These are phyloP conservation scores for Tuber microsphaerosporum DNA, from an alignment of 495 filamentous ascomycete genomes.

Conservation along the genomic window DNA sequence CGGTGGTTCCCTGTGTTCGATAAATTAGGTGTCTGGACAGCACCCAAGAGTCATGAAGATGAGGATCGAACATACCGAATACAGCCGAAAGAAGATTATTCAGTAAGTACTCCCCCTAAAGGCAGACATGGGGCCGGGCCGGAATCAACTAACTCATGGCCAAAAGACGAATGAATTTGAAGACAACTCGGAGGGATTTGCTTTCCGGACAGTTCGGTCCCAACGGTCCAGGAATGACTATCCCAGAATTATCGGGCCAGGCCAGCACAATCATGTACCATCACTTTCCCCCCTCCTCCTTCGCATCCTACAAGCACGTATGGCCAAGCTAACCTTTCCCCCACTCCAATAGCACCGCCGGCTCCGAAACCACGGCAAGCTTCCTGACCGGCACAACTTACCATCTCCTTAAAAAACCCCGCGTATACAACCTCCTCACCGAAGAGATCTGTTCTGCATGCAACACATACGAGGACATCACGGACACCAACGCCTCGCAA, in stretches of 20 bases:
- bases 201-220: constrained; percentile 30
- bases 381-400: constrained; percentile 50
- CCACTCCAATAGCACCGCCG: constrained; percentile 42
- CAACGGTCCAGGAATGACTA: constrained; percentile 40
- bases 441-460: constrained; percentile 52
- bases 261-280: constrained; percentile 42
- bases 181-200: constrained; percentile 42
- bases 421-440: constrained; percentile 43
- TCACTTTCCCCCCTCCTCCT: background rate
- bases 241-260: constrained; percentile 42
- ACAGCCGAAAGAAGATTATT: constrained; percentile 28
- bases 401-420: constrained; percentile 44
- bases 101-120: constrained; percentile 10
- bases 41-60: constrained; percentile 30
- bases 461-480: constrained; percentile 49
- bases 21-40: constrained; percentile 23
- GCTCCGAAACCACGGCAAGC: constrained; percentile 55
- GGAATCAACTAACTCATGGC: background rate
- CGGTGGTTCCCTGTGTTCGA: constrained; percentile 12
- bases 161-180: constrained; percentile 26
- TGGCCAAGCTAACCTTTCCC: background rate
- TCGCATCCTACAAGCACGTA: background rate
- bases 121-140: background rate
- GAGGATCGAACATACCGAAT: constrained; percentile 27
- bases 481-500: constrained; percentile 42